Evolutionary conservation across 2,329 filamentous ascomycete species (phyloP), one percentile per base, ranked within the genome.

Genomic region (Elsinoe perseae): DNA sequence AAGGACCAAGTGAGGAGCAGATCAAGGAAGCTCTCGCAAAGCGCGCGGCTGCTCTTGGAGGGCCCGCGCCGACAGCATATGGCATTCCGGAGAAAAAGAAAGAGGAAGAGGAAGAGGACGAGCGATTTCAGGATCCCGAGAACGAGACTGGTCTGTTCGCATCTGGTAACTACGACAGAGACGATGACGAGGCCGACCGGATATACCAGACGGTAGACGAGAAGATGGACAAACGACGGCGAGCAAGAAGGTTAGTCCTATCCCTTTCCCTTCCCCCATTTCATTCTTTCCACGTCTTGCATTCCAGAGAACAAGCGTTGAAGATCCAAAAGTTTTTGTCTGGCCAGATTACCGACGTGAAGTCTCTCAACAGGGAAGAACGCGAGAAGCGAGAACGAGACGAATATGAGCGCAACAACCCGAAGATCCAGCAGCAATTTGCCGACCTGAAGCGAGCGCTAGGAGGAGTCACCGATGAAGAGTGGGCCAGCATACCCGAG

Each of bases 1-100:
- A 96, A 75, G 93, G 93, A 14, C 93, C 93, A 50, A 95, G 88
- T 52, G 92, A 96, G 66, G 93, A 98, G 69, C 92, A 97, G 74
- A 96, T 98, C 74, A 96, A 97, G 72, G 93, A 95, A 71, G 91
- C 89, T 60, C 86, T 98, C 64, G 91, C 91, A 50, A 96, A 96
- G 73, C 85, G 95, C 65, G 92, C 93, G 6, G 87, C 89, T 57
- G 83, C 88, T 67, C 81, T 97, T 0, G 85, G 85, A 44, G 80
- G 82, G 60, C 81, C 84, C n/a, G 78, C 83, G 21, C 83, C 85
- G 0, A 85, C 84, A 56, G 84, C 85, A 20, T 89, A 88, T 58
- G 92, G 91, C 4, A 82, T 82, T 6, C 69, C 72, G 0, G 82
- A 81, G 54, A 81, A 84, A 56, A 86, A 87, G 65, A 86, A 87